Base-by-base conservation (phyloP, 2,329 filamentous ascomycete species). In the Fusarium incarnatum region DNA sequence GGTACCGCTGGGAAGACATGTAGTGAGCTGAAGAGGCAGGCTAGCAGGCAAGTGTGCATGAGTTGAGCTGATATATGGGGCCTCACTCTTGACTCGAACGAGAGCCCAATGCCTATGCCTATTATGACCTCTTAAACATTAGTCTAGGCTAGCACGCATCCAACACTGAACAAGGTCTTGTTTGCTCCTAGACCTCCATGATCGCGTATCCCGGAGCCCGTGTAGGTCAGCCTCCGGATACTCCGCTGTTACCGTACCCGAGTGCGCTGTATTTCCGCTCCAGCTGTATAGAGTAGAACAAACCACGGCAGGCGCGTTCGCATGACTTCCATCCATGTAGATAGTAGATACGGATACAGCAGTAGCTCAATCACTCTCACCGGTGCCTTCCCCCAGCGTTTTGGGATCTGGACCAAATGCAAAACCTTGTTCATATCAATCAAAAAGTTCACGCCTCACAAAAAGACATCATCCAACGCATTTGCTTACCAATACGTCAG, bases 401-500 rank as follows among this genome's bases (percentile, higher is more conserved):
- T 41, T 52, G 49, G 16, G 32, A 27, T 18, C 27, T 41, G 49
- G 15, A 40, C 32, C 60, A 59, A 68, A 57, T 64, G 48, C 53
- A 71, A 37, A 37, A 37, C 32, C 32, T 37, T 37, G 32, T 37
- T 37, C 32, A 37, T 37, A 37, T 37, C 32, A 37, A 37, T 37
- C 32, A 37, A 37, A 37, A 34, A 27, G 32, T 18, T 34, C 32
- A 34, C 32, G 32, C 8, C 32, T 34, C 56, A 52, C 32, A 37
- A 37, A 37, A 60, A 46, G 40, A 40, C 34, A 66, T 40, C 20
- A 49, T 44, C 22, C 30, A 50, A 32, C 55, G 46, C 20, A 23
- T 46, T 34, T 72, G 71, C 67, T 73, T 74, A 74, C 64, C 60
- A 71, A 74, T 71, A 28, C 34, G 40, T 53, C 56, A 68, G 50